A percentile compares a stretch with the other conserved stretches of the same genome.
These are phyloP conservation scores for Syncephalis plumigaleata DNA, from an alignment of 371 early-diverging fungal genomes.

Conservation along the genomic window DNA sequence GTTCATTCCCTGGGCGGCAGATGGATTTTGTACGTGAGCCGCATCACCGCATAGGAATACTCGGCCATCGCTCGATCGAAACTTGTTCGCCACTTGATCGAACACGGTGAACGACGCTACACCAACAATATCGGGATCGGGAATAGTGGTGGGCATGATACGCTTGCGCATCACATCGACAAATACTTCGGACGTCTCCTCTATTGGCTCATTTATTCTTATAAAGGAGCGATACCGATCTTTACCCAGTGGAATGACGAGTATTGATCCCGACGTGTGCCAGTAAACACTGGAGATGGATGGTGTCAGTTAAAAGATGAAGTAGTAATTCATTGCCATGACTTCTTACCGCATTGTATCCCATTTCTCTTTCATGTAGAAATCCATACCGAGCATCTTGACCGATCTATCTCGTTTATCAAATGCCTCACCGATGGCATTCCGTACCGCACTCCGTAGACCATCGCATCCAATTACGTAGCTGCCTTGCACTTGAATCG, in stretches of 20 bases:
- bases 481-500: too few species aligned
- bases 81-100: constrained; percentile 11
- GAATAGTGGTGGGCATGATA: constrained; percentile 5
- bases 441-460: too few species aligned
- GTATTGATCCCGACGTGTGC: too few species aligned
- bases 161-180: constrained; percentile 4
- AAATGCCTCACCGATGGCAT: too few species aligned
- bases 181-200: constrained; percentile 8
- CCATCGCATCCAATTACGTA: too few species aligned
- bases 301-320: too few species aligned
- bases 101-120: constrained; percentile 10
- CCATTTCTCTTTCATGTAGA: too few species aligned
- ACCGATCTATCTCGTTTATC: too few species aligned
- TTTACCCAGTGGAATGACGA: not conserved
- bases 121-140: constrained; percentile 6
- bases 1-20: constrained; percentile 25
- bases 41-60: constrained; percentile 23
- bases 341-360: too few species aligned
- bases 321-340: too few species aligned
- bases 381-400: too few species aligned
- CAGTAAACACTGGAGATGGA: too few species aligned
- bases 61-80: constrained; percentile 5
- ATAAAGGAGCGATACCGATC: not conserved
- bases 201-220: not conserved
- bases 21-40: constrained; percentile 19